Conservation (phyloP, 2,329 filamentous ascomycete species). For the Didymellaceae sp. region DNA sequence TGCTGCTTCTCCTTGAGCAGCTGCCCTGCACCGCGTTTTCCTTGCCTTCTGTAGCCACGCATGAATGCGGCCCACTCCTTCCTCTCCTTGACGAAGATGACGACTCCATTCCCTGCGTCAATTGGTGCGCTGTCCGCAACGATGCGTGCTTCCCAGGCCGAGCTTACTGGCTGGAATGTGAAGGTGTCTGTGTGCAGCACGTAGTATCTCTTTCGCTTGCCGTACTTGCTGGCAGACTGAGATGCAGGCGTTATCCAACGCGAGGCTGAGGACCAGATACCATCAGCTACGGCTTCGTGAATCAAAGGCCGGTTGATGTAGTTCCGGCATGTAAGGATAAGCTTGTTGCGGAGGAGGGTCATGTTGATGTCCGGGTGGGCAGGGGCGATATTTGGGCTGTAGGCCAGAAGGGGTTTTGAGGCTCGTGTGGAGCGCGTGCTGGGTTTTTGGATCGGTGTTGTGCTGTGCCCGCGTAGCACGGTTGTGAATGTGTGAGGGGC, state of each 20-base stretch:
- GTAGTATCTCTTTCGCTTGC: slow-evolving; percentile 34
- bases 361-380: slow-evolving; percentile 36
- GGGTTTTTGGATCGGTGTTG: slow-evolving; percentile 22
- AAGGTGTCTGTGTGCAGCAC: slow-evolving; percentile 30
- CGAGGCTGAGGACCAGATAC: slow-evolving; percentile 31
- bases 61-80: slow-evolving; percentile 34
- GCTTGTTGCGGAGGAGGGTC: slow-evolving; percentile 35
- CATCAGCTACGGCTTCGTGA: slow-evolving; percentile 31
- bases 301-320: slow-evolving; percentile 27
- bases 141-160: slow-evolving; percentile 34
- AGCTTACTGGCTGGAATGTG: slow-evolving; percentile 26
- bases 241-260: slow-evolving; percentile 33
- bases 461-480: slow-evolving; percentile 27
- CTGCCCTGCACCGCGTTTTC: slow-evolving; percentile 28
- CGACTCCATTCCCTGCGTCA: slow-evolving; percentile 35
- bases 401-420: slow-evolving; percentile 27
- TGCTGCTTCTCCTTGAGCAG: slow-evolving; percentile 29
- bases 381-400: slow-evolving; percentile 31
- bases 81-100: slow-evolving; percentile 33
- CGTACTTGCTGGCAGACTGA: slow-evolving; percentile 22
- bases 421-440: slow-evolving; percentile 29
- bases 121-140: slow-evolving; percentile 29
- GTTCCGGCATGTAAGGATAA: slow-evolving; percentile 32
- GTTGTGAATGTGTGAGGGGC: slow-evolving; percentile 28
- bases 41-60: slow-evolving; percentile 31